Conservation (phyloP, 1,139 yeast genomes). For the Pneumocystis wakefieldiae region DNA sequence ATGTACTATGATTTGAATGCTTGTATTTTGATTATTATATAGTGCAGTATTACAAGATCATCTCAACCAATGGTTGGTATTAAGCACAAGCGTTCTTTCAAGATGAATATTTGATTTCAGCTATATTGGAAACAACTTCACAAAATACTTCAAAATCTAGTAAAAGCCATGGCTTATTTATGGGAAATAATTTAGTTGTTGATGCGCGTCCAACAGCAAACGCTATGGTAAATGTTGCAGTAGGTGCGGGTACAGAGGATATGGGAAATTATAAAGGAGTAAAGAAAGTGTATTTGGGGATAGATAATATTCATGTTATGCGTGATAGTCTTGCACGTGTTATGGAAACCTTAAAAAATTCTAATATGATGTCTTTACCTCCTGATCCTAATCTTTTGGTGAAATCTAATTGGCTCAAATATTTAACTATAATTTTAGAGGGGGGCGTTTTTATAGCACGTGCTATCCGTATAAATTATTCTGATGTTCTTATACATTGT, state of each 20-base stretch:
- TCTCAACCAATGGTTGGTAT: conserved; percentile 89
- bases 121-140: conserved; percentile 45
- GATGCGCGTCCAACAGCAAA: conserved; percentile 88
- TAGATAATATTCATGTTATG: conserved; percentile 92
- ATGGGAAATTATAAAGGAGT: conserved; percentile 66
- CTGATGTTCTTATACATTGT: conserved; percentile 78
- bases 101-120: conserved; percentile 68
- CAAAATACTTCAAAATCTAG: conserved; percentile 5
- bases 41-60: conserved; percentile 69
- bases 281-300: conserved; percentile 65
- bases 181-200: conserved; percentile 53
- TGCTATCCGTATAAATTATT: conserved; percentile 64
- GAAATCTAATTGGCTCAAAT: conserved; percentile 68
- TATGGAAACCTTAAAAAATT: conserved; percentile 46
- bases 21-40: not conserved
- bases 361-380: conserved; percentile 42
- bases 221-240: conserved; percentile 91
- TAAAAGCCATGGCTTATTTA: not conserved
- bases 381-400: conserved; percentile 34
- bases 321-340: conserved; percentile 63
- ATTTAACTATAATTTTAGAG: conserved; percentile 50
- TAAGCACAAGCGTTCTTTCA: conserved; percentile 80
- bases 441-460: conserved; percentile 68
- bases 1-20: not conserved
- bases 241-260: conserved; percentile 93